phyloP scores from a whole-genome alignment of 2,329 filamentous ascomycete species.

The Acephala macrosclerotiorum region DNA sequence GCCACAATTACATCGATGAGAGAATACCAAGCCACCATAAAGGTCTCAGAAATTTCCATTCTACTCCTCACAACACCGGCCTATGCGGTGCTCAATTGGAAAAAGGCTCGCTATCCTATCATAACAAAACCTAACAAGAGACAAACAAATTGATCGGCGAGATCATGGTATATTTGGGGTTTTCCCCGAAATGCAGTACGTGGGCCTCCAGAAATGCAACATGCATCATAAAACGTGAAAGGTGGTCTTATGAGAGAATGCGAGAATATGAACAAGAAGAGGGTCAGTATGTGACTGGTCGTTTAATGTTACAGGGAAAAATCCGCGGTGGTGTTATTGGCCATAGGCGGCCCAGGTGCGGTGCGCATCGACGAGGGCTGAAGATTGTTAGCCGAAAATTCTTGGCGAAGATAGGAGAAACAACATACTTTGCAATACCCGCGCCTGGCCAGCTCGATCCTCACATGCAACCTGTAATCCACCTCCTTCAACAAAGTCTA shows the following conservation, averaged over 20 bases:
- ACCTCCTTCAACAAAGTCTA: slow-evolving; percentile 67
- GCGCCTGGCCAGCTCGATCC: slow-evolving; percentile 64
- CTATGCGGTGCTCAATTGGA: not conserved
- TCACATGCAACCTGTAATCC: slow-evolving; percentile 72
- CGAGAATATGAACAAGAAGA: slow-evolving; percentile 21
- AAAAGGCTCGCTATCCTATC: not conserved
- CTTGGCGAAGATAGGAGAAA: not conserved
- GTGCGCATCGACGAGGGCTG: slow-evolving; percentile 42
- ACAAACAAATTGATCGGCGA: slow-evolving; percentile 21
- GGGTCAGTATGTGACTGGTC: slow-evolving; percentile 10
- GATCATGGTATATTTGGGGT: slow-evolving; percentile 28
- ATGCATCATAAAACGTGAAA: slow-evolving; percentile 15
- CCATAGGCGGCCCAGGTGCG: slow-evolving; percentile 37
- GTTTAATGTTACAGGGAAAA: not conserved
- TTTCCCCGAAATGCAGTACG: slow-evolving; percentile 12
- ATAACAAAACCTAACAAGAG: slow-evolving; percentile 21
- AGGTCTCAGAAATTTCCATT: slow-evolving; percentile 1
- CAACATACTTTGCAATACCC: slow-evolving; percentile 53
- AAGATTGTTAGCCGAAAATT: slow-evolving; percentile 23
- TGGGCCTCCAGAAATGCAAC: slow-evolving; percentile 11
- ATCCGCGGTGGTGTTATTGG: slow-evolving; percentile 24
- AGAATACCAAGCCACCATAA: not conserved
- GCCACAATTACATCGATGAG: slow-evolving; percentile 1
- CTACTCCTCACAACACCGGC: slow-evolving; percentile 2
- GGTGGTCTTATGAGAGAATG: slow-evolving; percentile 8